Evolutionary conservation across 1,284 basidiomycete species (phyloP), one percentile per base, ranked within the genome.

Genomic region (Boletus smithii): DNA sequence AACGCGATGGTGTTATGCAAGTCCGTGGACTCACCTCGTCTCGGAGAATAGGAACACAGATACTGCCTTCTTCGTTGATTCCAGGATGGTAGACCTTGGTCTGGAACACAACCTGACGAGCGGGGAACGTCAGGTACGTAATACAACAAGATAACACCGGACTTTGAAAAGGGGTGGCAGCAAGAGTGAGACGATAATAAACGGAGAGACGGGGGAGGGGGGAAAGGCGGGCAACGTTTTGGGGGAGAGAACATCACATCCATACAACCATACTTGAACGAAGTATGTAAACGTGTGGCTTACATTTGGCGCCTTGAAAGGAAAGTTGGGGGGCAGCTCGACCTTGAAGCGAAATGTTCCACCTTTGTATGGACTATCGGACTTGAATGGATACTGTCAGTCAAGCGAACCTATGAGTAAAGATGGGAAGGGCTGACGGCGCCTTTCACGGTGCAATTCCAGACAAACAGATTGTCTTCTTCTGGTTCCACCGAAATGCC

Each of bases 11-110:
- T n/a, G 41, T 32, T 44, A 57, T 33, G 41, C 30, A 45, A 17
- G 22, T 42, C 40, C 35, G n/a, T 46, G 41, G 33, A 33, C 85
- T 52, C 56, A 90, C 91, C 75, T 93, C 85, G 63, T 90, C 87
- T 56, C 85, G 79, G 44, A 92, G 74, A 39, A 92, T 75, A 30
- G 88, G 85, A 22, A 91, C 79, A 63, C 88, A 91, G 46, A 91
- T 90, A 24, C 77, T 73, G 32, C 91, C 92, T 62, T 95, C 90
- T 50, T 92, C 89, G 55, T 95, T 93, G 62, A 95, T 88, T 44
- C 92, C 92, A 13, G 92, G 92, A 69, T 95, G 92, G 63, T 95
- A 95, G 49, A 93, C 87, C 73, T 86, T 91, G 31, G 92, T 95
- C 37, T 73, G 80, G 70, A 94, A 94, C 34, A 80, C 82, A 50